These are phyloP conservation scores for Potentilla sterilis DNA, from an alignment of 306 rosid species.

Conservation along the genomic window DNA sequence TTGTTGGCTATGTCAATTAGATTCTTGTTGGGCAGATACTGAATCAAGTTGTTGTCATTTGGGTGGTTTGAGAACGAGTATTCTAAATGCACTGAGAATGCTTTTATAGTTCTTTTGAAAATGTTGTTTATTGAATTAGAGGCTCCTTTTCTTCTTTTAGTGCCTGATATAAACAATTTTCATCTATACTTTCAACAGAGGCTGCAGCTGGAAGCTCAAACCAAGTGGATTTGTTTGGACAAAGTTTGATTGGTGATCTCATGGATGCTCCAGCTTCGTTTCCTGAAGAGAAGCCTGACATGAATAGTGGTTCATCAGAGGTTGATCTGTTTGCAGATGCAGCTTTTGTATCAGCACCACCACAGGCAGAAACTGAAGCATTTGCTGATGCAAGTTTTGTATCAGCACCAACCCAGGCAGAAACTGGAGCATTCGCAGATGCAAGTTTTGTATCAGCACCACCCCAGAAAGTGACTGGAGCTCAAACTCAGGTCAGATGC, in stretches of 20 bases:
- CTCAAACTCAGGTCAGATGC: slow-evolving; percentile 55
- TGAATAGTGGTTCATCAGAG: slow-evolving; percentile 45
- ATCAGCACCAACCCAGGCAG: slow-evolving; percentile 60
- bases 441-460: slow-evolving; percentile 65
- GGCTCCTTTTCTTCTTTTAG: background rate
- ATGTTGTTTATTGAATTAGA: background rate
- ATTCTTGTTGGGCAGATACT: slow-evolving; percentile 18
- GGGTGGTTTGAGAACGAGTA: background rate
- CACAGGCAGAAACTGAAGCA: slow-evolving; percentile 53
- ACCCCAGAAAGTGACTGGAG: slow-evolving; percentile 49
- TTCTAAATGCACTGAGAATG: background rate
- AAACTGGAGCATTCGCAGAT: slow-evolving; percentile 62
- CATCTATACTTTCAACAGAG: slow-evolving; percentile 54
- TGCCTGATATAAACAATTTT: slow-evolving; percentile 1
- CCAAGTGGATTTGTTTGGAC: slow-evolving; percentile 78
- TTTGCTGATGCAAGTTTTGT: slow-evolving; percentile 79
- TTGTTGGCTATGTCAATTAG: background rate
- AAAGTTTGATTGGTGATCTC: slow-evolving; percentile 79
- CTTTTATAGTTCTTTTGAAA: background rate
- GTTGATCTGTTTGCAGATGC: slow-evolving; percentile 98
- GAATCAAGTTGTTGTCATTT: background rate
- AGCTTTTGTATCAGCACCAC: slow-evolving; percentile 67
- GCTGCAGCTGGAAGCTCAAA: slow-evolving; percentile 59
- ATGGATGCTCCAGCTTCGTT: slow-evolving; percentile 76
- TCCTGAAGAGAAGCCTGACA: slow-evolving; percentile 52